Evolutionary conservation across 352 stramenopile genomes (phyloP), one percentile per base, ranked within the genome.

Genomic region (Pythium diclinum): DNA sequence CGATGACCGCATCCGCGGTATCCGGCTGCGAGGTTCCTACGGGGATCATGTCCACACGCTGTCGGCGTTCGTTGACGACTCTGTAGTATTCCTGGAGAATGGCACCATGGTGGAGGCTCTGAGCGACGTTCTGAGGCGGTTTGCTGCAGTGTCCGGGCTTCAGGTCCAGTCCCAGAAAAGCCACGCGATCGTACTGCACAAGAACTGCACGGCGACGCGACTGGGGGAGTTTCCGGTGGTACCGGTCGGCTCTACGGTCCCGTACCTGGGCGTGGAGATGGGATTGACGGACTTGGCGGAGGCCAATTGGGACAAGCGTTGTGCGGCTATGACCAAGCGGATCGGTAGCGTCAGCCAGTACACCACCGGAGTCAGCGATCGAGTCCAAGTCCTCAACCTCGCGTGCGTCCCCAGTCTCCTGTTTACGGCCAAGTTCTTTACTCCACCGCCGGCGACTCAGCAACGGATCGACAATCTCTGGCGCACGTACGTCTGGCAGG

Each of bases 1-100:
- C 1, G 23, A 54, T 1, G 21, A 14, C 3, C 0, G 7, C 5
- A 11, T 69, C 0, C 1, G 25, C 1, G 62, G 62, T 2, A 69
- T 69, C 14, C 1, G 2, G 0, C 17, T 69, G 3, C 47, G 17
- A 1, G 51, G 52, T 3, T 10, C 34, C 5, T 3, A 40, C 2
- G 1, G 23, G 10, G 9, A 54, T 28, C n/a, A 59, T 19, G 13
- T 36, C 6, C 57, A 67, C 48, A 44, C 33, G 13, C 58, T 67
- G 1, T 66, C 65, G 14, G 65, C 58, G 0, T 73, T 75, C 53
- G 69, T 76, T 1, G 65, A 76, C 28, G 69, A 76, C 55, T 62
- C 65, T 0, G 47, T 52, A 1, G 53, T 68, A 0, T 73, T 58
- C 32, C n/a, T 75, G 2, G 10, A n/a, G 0, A 3, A 55, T 8